Evolutionary conservation across 1,284 basidiomycete species (phyloP).

Genomic region (Fomitopsis betulina): DNA sequence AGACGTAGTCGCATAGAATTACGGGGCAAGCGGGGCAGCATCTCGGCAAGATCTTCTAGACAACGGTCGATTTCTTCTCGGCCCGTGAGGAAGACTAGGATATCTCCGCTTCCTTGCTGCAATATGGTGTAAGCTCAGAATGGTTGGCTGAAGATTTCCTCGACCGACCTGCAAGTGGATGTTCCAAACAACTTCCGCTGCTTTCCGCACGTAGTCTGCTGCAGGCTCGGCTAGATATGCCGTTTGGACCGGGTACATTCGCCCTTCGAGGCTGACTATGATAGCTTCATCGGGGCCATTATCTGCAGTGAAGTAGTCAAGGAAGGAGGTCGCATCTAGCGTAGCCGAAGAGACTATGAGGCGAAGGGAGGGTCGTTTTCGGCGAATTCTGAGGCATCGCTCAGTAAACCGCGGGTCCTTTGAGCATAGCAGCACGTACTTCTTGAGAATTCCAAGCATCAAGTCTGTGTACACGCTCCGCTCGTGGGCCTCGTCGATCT

Average conservation of each 20-base stretch:
- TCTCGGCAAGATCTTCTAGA: constrained; percentile 77
- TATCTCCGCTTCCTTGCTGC: constrained; percentile 77
- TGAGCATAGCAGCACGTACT: constrained; percentile 37
- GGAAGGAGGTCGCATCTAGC: constrained; percentile 84
- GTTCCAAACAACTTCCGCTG: constrained; percentile 82
- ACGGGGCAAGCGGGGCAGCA: constrained; percentile 71
- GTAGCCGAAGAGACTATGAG: constrained; percentile 95
- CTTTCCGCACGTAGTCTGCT: constrained; percentile 79
- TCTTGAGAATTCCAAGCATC: constrained; percentile 89
- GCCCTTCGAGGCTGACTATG: constrained; percentile 89
- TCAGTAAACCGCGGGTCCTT: not conserved
- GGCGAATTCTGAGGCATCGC: constrained; percentile 62
- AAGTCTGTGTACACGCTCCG: constrained; percentile 93
- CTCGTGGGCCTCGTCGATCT: constrained; percentile 98
- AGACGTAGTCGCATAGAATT: constrained; percentile 57
- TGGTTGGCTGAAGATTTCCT: not conserved
- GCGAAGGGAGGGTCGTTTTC: constrained; percentile 84
- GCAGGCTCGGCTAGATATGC: constrained; percentile 72
- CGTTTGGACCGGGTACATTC: constrained; percentile 88
- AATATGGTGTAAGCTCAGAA: constrained; percentile 1
- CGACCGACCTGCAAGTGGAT: constrained; percentile 73
- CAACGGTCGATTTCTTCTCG: constrained; percentile 94
- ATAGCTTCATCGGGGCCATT: constrained; percentile 50
- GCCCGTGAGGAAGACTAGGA: constrained; percentile 94
- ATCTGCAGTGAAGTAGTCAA: constrained; percentile 80